Evolutionary conservation across 1,284 basidiomycete genomes (phyloP).

Genomic region (Cutaneotrichosporon sp.): DNA sequence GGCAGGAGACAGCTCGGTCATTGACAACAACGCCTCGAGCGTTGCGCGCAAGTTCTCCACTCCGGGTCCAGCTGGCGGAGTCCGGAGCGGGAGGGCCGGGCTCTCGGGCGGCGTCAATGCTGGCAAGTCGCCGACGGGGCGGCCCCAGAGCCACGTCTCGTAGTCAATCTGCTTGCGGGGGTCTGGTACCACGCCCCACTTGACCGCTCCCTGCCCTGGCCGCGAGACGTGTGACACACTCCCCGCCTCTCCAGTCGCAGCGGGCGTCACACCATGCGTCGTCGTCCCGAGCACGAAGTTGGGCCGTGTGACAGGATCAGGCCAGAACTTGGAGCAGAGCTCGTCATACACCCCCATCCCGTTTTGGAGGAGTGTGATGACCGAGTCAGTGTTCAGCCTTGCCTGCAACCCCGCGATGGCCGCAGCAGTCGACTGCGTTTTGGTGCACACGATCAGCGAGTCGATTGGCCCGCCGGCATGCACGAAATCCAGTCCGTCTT

Average conservation of each 20-base stretch:
- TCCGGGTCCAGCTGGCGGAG: constrained; percentile 54
- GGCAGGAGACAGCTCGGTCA: constrained; percentile 57
- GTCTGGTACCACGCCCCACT: constrained; percentile 76
- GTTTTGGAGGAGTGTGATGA: constrained; percentile 86
- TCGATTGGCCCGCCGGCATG: constrained; percentile 51
- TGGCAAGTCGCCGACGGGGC: constrained; percentile 8
- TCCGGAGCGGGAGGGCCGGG: constrained; percentile 47
- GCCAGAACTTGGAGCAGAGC: constrained; percentile 66
- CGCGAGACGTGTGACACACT: constrained; percentile 56
- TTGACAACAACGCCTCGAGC: constrained; percentile 59
- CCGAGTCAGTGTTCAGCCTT: constrained; percentile 64
- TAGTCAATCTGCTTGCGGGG: constrained; percentile 47
- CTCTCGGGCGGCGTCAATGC: constrained; percentile 24
- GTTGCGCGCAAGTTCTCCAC: constrained; percentile 59
- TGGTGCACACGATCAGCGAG: constrained; percentile 76
- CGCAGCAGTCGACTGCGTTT: constrained; percentile 62
- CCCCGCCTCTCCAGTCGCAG: neutral
- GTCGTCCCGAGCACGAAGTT: constrained; percentile 81
- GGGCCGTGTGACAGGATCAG: constrained; percentile 65
- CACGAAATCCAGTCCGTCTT: neutral
- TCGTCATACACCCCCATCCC: constrained; percentile 84
- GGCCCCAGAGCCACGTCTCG: constrained; percentile 32
- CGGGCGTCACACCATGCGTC: constrained; percentile 61
- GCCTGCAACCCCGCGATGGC: constrained; percentile 61
- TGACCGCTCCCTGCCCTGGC: constrained; percentile 57